These are phyloP conservation scores for Rickenella mellea DNA, from an alignment of 768 basidiomycete genomes.

Conservation along the genomic window DNA sequence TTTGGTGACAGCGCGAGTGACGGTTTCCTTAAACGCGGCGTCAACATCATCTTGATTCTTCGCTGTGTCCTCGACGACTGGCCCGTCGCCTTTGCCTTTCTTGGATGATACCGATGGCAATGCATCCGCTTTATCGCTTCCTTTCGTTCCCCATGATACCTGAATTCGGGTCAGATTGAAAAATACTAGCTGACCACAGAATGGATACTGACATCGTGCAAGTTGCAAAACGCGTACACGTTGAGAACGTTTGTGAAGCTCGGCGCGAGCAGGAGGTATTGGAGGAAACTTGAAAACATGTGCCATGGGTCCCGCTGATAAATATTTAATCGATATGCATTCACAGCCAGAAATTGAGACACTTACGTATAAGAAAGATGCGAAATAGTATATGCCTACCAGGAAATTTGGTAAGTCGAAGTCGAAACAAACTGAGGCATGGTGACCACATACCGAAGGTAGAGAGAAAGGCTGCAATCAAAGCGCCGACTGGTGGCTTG, in stretches of 20 bases:
- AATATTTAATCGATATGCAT: constrained; percentile 5
- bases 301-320: constrained; percentile 91
- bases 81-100: constrained; percentile 66
- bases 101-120: constrained; percentile 83
- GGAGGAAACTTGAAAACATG: constrained; percentile 89
- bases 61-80: constrained; percentile 80
- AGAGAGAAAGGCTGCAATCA: constrained; percentile 81
- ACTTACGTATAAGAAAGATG: constrained; percentile 81
- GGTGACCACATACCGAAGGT: constrained; percentile 56
- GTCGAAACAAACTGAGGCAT: no score
- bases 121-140: constrained; percentile 87
- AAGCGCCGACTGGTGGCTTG: constrained; percentile 63
- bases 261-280: constrained; percentile 83
- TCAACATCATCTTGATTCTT: constrained; percentile 85
- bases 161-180: constrained; percentile 16
- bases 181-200: background rate
- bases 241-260: constrained; percentile 94
- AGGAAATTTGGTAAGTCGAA: constrained; percentile 13
- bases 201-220: constrained; percentile 62
- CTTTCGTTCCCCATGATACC: constrained; percentile 94
- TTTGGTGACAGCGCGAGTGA: constrained; percentile 77
- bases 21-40: constrained; percentile 84
- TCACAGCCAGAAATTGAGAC: background rate
- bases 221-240: constrained; percentile 95
- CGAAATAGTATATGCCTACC: constrained; percentile 67